Evolutionary conservation across 2,329 filamentous ascomycete genomes (phyloP).

Genomic region (Verticillium dahliae): DNA sequence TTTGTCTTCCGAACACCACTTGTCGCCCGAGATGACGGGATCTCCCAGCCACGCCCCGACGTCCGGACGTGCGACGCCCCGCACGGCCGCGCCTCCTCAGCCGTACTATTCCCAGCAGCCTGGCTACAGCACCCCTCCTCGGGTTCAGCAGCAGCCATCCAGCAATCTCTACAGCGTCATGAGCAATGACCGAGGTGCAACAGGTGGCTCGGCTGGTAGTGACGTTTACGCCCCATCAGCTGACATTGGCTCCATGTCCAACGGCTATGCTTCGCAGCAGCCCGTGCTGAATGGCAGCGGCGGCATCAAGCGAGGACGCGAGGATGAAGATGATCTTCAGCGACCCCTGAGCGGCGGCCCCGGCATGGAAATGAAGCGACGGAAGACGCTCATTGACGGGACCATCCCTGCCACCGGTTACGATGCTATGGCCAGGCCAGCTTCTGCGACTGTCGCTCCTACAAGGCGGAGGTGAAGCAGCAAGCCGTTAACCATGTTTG

Average conservation of each 20-base stretch:
- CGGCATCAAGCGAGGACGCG: constrained; percentile 39
- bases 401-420: constrained; percentile 43
- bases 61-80: constrained; percentile 79
- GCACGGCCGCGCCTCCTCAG: constrained; percentile 66
- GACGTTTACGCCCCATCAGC: constrained; percentile 66
- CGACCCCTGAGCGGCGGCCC: constrained; percentile 52
- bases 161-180: constrained; percentile 88
- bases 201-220: constrained; percentile 57
- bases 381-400: constrained; percentile 67
- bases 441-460: constrained; percentile 34
- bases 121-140: constrained; percentile 75
- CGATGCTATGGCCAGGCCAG: constrained; percentile 41
- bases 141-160: constrained; percentile 56
- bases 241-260: constrained; percentile 52
- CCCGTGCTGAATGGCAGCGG: constrained; percentile 59
- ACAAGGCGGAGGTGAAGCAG: constrained; percentile 29
- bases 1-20: constrained; percentile 67
- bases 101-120: constrained; percentile 63
- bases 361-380: constrained; percentile 65
- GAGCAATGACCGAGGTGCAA: constrained; percentile 65
- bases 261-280: constrained; percentile 58
- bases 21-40: constrained; percentile 76
- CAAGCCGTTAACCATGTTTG: not conserved
- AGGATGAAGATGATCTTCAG: constrained; percentile 53
- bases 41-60: constrained; percentile 74